These are phyloP conservation scores for Solanum microdontum DNA, from an alignment of 257 asterid genomes.

Conservation along the genomic window DNA sequence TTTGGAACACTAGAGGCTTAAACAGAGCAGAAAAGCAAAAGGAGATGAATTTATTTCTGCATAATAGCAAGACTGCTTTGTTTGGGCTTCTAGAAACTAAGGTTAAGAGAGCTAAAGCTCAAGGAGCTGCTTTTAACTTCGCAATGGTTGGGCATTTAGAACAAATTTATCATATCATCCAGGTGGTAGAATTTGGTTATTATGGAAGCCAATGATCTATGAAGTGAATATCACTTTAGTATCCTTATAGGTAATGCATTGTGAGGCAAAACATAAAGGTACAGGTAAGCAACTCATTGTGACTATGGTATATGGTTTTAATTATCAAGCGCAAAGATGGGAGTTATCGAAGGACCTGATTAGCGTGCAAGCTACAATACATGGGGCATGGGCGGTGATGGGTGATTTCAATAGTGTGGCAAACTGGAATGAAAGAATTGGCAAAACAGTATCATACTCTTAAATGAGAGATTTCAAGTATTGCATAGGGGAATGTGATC, in stretches of 20 bases:
- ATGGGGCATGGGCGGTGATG: neutral
- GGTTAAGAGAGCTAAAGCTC: neutral
- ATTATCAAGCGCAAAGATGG: neutral
- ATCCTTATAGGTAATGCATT: neutral
- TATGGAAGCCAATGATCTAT: neutral
- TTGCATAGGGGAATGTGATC: neutral
- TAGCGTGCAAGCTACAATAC: neutral
- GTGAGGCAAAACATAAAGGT: neutral
- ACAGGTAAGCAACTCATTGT: neutral
- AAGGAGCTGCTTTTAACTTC: neutral
- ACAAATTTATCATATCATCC: neutral
- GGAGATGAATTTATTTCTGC: neutral
- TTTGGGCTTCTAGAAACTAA: neutral
- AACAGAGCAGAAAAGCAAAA: no score
- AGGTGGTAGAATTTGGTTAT: neutral
- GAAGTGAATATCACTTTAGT: neutral
- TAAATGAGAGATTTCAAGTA: neutral
- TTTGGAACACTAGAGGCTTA: neutral
- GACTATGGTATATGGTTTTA: neutral
- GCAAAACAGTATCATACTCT: neutral
- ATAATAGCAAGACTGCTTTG: neutral
- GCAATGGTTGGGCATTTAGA: neutral
- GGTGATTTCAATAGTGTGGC: neutral
- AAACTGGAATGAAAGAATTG: neutral
- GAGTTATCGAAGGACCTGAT: neutral